Conservation (phyloP, 2,329 filamentous ascomycete genomes). For the Trichothecium sympodiale region DNA sequence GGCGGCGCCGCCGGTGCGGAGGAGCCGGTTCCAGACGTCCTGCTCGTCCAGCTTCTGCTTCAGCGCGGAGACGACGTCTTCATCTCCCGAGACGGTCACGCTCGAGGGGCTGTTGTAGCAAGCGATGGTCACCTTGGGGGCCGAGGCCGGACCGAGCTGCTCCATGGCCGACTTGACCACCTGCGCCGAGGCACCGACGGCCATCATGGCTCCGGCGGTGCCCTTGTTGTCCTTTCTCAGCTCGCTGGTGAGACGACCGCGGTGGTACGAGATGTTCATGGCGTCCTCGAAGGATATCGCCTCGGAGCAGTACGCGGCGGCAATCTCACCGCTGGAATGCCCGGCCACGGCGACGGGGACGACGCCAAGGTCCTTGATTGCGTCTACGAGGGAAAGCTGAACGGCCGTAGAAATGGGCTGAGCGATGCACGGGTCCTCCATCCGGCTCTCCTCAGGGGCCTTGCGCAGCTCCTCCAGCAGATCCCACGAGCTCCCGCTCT, state of each 20-base stretch:
- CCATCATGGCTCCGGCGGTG: conserved; percentile 18
- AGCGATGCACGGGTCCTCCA: conserved; percentile 13
- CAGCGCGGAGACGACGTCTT: conserved; percentile 10
- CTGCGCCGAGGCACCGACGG: conserved; percentile 14
- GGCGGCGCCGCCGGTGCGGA: conserved; percentile 6
- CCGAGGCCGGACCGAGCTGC: not conserved
- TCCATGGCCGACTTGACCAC: not conserved
- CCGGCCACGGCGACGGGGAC: conserved; percentile 17
- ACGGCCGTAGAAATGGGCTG: conserved; percentile 30
- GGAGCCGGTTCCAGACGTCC: conserved; percentile 6
- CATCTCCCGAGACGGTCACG: conserved; percentile 35
- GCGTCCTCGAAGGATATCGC: conserved; percentile 17
- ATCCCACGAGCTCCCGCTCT: conserved; percentile 6
- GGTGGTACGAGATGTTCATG: conserved; percentile 19
- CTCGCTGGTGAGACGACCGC: conserved; percentile 11
- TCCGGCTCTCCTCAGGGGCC: conserved; percentile 6
- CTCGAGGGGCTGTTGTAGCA: conserved; percentile 38
- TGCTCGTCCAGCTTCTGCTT: not conserved
- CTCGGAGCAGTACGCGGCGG: conserved; percentile 20
- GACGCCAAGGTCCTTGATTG: conserved; percentile 17
- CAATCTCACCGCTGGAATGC: conserved; percentile 27
- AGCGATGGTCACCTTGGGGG: conserved; percentile 13
- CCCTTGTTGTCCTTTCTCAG: conserved; percentile 4
- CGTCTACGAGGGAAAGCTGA: conserved; percentile 27
- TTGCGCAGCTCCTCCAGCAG: conserved; percentile 8